phyloP scores from a whole-genome alignment of 129 eudicot species.

The Tanacetum coccineum region DNA sequence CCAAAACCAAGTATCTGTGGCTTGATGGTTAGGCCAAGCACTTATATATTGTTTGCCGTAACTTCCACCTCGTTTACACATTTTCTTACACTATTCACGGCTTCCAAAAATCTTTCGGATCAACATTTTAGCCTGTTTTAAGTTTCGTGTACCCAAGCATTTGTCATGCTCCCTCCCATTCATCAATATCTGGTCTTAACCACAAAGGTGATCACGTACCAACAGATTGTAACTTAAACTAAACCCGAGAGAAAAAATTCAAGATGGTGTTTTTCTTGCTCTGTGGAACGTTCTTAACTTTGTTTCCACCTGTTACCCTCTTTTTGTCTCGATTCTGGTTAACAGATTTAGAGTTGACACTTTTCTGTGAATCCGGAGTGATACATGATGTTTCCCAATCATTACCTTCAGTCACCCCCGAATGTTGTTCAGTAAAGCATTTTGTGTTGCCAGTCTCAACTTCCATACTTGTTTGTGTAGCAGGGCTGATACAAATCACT shows the following conservation, averaged over 20 bases:
- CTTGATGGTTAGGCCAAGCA: no score
- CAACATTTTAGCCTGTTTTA: no score
- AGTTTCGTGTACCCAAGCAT: no score
- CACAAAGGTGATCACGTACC: no score
- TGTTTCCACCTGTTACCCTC: slow-evolving; percentile 26
- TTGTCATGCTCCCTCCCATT: no score
- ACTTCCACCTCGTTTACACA: no score
- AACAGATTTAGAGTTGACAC: slow-evolving; percentile 44
- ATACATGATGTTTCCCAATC: slow-evolving; percentile 25
- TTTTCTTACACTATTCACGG: no score
- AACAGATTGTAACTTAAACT: not conserved
- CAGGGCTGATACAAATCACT: slow-evolving; percentile 25
- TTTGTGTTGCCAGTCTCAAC: slow-evolving; percentile 6
- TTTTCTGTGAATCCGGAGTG: slow-evolving; percentile 52
- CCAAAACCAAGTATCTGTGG: no score
- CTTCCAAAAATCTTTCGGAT: no score
- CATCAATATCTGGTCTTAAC: no score
- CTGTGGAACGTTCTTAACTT: slow-evolving; percentile 18
- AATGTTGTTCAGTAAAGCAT: slow-evolving; percentile 26
- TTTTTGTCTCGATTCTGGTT: slow-evolving; percentile 12
- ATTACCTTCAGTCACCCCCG: slow-evolving; percentile 53
- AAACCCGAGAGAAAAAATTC: slow-evolving; percentile 63
- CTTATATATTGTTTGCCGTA: no score
- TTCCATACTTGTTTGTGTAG: not conserved
- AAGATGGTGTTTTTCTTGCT: slow-evolving; percentile 44